Percentiles rank a stretch among this genome's conserved stretches.
phyloP scores from a whole-genome alignment of 192 early-diverging fungal species.

The Entomortierella lignicola region DNA sequence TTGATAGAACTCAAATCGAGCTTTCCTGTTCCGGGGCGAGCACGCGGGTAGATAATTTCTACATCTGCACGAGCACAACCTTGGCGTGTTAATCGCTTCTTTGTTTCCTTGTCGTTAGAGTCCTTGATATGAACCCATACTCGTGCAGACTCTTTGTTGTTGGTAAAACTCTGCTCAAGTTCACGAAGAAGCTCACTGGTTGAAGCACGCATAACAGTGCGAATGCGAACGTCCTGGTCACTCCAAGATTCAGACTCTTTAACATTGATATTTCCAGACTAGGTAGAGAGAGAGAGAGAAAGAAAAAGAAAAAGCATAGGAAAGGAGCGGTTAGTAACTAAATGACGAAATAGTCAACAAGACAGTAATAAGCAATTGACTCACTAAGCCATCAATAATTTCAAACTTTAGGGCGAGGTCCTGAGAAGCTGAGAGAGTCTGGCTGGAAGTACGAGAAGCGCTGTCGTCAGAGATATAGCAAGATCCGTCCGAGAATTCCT shows the following conservation, averaged over 20 bases:
- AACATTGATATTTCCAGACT: slow-evolving; percentile 17
- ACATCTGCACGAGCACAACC: slow-evolving; percentile 18
- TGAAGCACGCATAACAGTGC: not conserved
- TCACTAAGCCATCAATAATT: not conserved
- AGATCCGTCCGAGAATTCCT: not conserved
- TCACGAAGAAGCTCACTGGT: not conserved
- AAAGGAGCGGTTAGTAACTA: not conserved
- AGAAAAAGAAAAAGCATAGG: not conserved
- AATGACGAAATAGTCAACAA: not conserved
- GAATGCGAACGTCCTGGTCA: not conserved
- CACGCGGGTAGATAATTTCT: slow-evolving; percentile 20
- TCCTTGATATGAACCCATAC: slow-evolving; percentile 3
- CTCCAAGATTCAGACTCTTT: slow-evolving; percentile 1
- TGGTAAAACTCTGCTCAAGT: not conserved
- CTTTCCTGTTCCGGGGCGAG: not conserved
- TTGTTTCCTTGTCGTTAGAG: not conserved
- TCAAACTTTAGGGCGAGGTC: not conserved
- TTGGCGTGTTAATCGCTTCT: not conserved
- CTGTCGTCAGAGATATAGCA: not conserved
- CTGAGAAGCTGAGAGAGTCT: not conserved
- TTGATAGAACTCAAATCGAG: not conserved
- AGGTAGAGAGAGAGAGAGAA: not conserved
- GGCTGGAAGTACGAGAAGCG: not conserved
- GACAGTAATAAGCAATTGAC: not conserved
- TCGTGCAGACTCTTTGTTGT: not conserved